Conservation (phyloP, 1,284 basidiomycete species). For the Pyrrhoderma lamaoense region DNA sequence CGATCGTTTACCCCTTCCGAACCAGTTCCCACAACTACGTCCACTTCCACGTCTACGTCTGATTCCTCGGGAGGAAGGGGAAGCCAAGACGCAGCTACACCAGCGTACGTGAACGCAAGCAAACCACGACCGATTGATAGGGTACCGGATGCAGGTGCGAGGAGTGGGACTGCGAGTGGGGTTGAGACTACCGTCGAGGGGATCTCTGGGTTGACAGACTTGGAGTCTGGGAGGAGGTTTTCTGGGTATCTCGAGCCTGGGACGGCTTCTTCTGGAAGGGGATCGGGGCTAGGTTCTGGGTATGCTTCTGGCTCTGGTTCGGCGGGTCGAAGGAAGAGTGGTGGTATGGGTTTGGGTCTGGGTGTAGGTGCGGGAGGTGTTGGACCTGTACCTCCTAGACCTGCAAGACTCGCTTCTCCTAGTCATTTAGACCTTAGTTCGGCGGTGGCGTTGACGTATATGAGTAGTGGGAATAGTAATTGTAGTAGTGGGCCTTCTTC, state of each 20-base stretch:
- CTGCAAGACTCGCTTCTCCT: not conserved
- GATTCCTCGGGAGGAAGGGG: conserved; percentile 42
- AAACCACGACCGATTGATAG: conserved; percentile 53
- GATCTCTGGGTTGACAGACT: conserved; percentile 35
- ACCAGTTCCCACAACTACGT: too few species aligned
- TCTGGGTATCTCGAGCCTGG: not conserved
- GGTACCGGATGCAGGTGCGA: conserved; percentile 60
- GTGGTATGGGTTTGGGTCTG: too few species aligned
- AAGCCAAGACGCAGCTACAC: conserved; percentile 35
- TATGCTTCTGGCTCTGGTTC: too few species aligned
- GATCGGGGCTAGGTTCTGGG: not conserved
- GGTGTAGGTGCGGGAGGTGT: too few species aligned
- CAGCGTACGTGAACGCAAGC: conserved; percentile 37
- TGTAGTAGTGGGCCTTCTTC: too few species aligned
- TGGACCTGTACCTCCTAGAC: not conserved
- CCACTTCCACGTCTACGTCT: too few species aligned
- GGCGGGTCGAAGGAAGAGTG: too few species aligned
- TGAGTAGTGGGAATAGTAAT: too few species aligned
- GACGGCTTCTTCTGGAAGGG: not conserved
- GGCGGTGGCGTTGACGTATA: not conserved
- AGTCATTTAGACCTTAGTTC: conserved; percentile 5
- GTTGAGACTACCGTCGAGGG: conserved; percentile 51
- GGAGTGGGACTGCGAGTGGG: conserved; percentile 57
- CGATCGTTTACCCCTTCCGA: not conserved
- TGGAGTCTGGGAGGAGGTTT: conserved; percentile 28